These are phyloP conservation scores for Chlamydomonas schloesseri DNA, from an alignment of 139 green algal genomes.

Conservation along the genomic window DNA sequence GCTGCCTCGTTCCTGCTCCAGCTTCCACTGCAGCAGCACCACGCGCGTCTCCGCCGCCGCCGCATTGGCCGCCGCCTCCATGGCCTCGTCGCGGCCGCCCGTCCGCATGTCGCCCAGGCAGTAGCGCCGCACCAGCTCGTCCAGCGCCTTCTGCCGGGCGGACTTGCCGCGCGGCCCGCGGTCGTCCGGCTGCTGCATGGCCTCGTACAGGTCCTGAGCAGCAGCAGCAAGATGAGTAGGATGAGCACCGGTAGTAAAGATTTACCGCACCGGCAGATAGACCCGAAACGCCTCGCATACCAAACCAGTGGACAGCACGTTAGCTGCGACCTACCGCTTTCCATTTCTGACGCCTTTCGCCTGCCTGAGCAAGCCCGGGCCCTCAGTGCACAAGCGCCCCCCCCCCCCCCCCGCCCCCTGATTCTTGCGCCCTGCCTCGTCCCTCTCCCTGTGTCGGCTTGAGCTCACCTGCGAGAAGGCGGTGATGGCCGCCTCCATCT, in stretches of 20 bases:
- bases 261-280: no score
- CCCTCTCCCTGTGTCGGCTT: no score
- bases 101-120: constrained; percentile 18
- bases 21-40: constrained; percentile 39
- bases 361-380: no score
- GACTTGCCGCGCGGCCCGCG: not conserved
- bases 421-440: no score
- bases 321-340: no score
- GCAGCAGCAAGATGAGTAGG: not conserved
- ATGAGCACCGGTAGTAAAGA: no score
- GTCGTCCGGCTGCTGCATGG: constrained; percentile 42
- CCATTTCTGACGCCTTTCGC: no score
- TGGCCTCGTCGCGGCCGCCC: not conserved
- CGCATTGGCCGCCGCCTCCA: not conserved
- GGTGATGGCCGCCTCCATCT: not conserved
- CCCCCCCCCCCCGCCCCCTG: no score
- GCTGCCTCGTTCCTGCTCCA: constrained; percentile 26
- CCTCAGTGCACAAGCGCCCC: no score
- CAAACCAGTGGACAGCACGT: no score
- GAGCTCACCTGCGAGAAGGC: not conserved
- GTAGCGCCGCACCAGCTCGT: constrained; percentile 40
- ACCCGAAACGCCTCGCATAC: no score
- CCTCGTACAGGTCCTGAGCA: constrained; percentile 33
- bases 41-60: constrained; percentile 45
- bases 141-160: constrained; percentile 20